Base-by-base conservation (phyloP, 2,329 filamentous ascomycete genomes). In the Balansia obtecta region DNA sequence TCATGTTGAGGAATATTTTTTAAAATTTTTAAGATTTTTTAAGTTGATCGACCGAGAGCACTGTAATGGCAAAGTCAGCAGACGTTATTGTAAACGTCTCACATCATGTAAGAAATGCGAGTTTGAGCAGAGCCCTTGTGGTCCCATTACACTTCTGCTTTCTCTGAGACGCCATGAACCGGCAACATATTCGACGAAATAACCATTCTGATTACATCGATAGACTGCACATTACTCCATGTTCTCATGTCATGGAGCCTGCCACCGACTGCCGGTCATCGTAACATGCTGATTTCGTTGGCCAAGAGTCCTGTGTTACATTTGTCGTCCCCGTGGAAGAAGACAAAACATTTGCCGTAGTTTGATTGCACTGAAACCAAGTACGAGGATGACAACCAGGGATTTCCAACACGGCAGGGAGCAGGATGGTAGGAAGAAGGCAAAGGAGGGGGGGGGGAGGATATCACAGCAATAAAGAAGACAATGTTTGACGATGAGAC, bases 1-100 rank as follows among this genome's bases (percentile, higher is more conserved):
- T 79, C 75, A 78, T 79, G 57, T 69, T 76, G 68, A 61, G 49
- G 10, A 8, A 27, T 27, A 27, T 13, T 16, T 57, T 52, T n/a
- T 20, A 27, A n/a, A 4, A 27, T 13, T 16, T 57, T 52, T n/a
- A 30, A 27, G 22, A 4, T 20, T 4, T 8, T 12, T 30, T 34
- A 32, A 18, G 30, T 38, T n/a, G 40, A 9, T 38, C 11, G 13
- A 30, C 30, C 11, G 40, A 22, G 32, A 46, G 33, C 16, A 38
- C 37, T 46, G 27, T 27, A 4, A 27, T 27, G 33, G 30, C 1
- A 16, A 1, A 45, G 15, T 50, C 45, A 50, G 48, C 42, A 18
- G 7, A 27, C 7, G 27, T 27, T 27, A 27, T 27, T 27, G 7
- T 27, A 27, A 27, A 27, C 8, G 27, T 8, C 2, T 4, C 7